Conservation (phyloP, 2,329 filamentous ascomycete species). For the Arthrobotrys conoides region DNA sequence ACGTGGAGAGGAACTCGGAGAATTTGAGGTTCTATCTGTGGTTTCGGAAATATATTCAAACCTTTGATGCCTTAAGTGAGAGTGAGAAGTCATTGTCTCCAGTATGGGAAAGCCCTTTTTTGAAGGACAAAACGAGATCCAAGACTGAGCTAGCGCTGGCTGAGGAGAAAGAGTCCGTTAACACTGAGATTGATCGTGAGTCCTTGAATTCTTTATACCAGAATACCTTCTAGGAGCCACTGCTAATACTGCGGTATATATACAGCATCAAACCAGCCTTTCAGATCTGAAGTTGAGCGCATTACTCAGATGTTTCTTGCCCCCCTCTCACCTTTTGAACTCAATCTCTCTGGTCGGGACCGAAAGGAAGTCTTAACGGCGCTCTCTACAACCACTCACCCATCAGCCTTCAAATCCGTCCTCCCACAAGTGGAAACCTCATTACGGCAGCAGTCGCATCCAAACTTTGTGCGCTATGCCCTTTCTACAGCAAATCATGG, state of each 20-base stretch:
- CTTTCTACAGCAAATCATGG: conserved; percentile 84
- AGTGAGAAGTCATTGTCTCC: conserved; percentile 69
- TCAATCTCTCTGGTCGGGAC: conserved; percentile 80
- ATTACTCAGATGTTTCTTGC: conserved; percentile 82
- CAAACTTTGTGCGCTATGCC: conserved; percentile 86
- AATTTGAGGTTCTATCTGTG: conserved; percentile 83
- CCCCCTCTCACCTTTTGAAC: conserved; percentile 76
- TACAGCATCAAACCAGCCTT: conserved; percentile 81
- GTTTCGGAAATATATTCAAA: conserved; percentile 75
- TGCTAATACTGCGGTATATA: conserved; percentile 65
- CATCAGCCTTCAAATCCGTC: conserved; percentile 77
- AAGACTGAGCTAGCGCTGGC: not conserved
- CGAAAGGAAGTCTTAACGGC: conserved; percentile 76
- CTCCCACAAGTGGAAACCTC: conserved; percentile 76
- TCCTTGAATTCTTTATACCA: not conserved
- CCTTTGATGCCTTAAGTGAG: conserved; percentile 72
- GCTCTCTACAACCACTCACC: conserved; percentile 81
- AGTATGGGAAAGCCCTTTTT: conserved; percentile 66
- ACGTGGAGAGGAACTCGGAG: conserved; percentile 83
- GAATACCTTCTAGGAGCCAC: not conserved
- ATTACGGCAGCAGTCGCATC: conserved; percentile 81
- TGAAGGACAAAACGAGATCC: conserved; percentile 19
- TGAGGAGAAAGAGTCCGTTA: not conserved
- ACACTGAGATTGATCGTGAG: conserved; percentile 19
- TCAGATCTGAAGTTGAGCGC: conserved; percentile 80